These are phyloP conservation scores for Rhododendron molle DNA, from an alignment of 148 eudicot genomes.

Conservation along the genomic window DNA sequence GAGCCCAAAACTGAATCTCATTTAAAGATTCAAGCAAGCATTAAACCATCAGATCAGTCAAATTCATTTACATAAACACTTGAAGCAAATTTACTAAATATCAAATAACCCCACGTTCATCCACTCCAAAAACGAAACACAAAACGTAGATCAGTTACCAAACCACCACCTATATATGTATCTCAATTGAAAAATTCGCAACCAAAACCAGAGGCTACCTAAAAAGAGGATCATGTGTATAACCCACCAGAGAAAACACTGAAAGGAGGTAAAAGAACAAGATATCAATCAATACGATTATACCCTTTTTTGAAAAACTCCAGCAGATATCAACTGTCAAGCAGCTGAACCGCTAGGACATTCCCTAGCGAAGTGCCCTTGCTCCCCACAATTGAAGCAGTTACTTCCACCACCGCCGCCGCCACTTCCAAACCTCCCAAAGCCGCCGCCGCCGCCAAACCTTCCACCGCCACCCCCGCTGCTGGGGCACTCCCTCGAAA, in stretches of 20 bases:
- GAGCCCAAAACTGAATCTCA: neutral
- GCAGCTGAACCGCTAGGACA: slow-evolving; percentile 23
- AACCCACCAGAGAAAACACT: slow-evolving; percentile 11
- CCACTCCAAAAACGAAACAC: neutral
- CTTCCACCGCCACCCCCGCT: slow-evolving; percentile 23
- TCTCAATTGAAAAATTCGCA: slow-evolving; percentile 1
- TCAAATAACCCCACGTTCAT: neutral
- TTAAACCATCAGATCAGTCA: neutral
- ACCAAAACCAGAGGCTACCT: slow-evolving; percentile 11
- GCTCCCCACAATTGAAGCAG: slow-evolving; percentile 39
- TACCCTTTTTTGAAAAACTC: slow-evolving; percentile 1
- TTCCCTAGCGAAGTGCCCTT: slow-evolving; percentile 52
- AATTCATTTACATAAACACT: neutral
- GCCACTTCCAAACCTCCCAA: slow-evolving; percentile 23
- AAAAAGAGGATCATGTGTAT: neutral
- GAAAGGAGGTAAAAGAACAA: neutral
- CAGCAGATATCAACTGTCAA: neutral
- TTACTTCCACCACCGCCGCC: slow-evolving; percentile 11
- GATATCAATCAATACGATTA: slow-evolving; percentile 9
- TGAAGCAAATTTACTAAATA: neutral
- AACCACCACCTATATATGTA: slow-evolving; percentile 10
- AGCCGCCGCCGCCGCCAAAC: slow-evolving; percentile 21
- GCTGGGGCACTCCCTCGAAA: slow-evolving; percentile 45
- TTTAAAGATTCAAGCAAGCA: neutral
- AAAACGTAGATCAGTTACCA: slow-evolving; percentile 2